Base-by-base conservation (phyloP, 257 asterid species). In the Penstemon davidsonii region DNA sequence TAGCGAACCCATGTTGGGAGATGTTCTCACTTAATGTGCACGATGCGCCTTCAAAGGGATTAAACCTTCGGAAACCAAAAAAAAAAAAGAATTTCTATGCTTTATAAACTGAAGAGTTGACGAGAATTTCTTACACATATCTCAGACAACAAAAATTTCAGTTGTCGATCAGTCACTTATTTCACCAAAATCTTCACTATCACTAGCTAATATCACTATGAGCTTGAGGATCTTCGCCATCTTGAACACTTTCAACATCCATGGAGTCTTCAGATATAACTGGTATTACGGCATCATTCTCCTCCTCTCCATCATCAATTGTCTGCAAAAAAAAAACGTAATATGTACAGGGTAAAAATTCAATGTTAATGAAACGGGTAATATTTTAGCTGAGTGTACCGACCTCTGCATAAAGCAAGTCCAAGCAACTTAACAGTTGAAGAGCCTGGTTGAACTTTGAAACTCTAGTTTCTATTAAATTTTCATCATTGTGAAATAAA, bases 341-440 rank as follows among this genome's bases (percentile, higher is more conserved):
- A 25, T 25, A 33, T 3, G 25, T 69, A 39, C 46, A 36, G 37
- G 33, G 33, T 2, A 25, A 0, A 25, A 25, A 25, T 25, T 25
- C 33, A 25, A 2, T 25, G 33, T 25, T 0, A 25, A 1, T 0
- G 33, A 25, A 25, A 25, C 2, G 33, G 33, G 33, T 25, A 25
- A 25, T 25, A 25, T 25, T 25, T 25, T 25, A 25, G 33, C 33
- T 25, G 39, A 62, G 37, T 55, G 55, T 33, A 71, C 95, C 70
- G 72, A 91, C 99, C 82, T 87, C 90, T 46, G 89, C 88, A 66
- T 78, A 78, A 49, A 88, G 87, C 84, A 93, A 85, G 74, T 88
- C 92, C 80, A 93, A 75, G 81, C 82, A 73, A 67, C 89, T 80
- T 58, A 96, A 84, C 57, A 94, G 83, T 66, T 80, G 84, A 77